phyloP scores from a whole-genome alignment of 1,284 basidiomycete species.

The Calocybe gambosa region DNA sequence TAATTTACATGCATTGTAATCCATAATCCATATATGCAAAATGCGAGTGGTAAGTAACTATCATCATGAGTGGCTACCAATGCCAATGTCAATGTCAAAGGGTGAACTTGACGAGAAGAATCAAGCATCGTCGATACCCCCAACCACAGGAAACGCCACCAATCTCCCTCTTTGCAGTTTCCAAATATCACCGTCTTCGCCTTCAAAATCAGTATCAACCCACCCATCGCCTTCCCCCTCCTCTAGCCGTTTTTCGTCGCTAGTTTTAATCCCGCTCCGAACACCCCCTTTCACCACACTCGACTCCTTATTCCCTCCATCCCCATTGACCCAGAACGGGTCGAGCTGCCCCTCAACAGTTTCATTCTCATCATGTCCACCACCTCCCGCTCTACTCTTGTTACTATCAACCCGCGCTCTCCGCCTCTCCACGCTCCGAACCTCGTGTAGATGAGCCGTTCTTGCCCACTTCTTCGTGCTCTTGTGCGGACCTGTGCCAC shows the following conservation, averaged over 20 bases:
- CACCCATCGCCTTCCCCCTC: conserved; percentile 25
- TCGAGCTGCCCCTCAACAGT: neutral
- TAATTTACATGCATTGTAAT: neutral
- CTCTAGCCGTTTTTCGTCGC: conserved; percentile 4
- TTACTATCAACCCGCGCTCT: conserved; percentile 6
- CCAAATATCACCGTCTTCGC: conserved; percentile 7
- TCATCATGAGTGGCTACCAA: no score
- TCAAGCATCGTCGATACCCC: neutral
- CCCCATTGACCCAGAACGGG: conserved; percentile 15
- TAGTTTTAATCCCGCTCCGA: neutral
- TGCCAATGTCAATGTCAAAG: no score
- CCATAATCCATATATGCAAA: neutral
- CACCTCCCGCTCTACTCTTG: neutral
- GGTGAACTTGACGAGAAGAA: neutral
- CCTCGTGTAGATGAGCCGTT: conserved; percentile 68
- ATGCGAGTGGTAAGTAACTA: neutral
- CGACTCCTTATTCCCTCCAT: neutral
- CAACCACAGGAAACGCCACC: neutral
- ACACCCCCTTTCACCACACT: neutral
- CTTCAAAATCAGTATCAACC: conserved; percentile 24
- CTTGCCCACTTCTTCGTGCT: conserved; percentile 46
- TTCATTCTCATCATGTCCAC: neutral
- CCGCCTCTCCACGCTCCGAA: conserved; percentile 9
- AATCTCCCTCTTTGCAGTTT: neutral
- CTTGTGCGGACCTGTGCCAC: conserved; percentile 4